Evolutionary conservation across 116 monocot genomes (phyloP).

Genomic region (Zostera marina): DNA sequence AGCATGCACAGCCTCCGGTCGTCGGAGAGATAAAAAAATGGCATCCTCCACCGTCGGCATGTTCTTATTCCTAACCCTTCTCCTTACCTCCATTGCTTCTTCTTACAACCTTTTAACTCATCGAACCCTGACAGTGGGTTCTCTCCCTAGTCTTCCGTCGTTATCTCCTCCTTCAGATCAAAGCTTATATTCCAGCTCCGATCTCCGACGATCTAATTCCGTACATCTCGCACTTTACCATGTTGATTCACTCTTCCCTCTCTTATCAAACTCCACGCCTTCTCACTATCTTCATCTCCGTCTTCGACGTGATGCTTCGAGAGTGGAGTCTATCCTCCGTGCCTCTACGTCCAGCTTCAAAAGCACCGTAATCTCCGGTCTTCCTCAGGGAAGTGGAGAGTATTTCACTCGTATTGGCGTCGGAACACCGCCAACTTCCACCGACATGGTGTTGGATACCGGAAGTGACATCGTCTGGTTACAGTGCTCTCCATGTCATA

Average conservation of each 20-base stretch:
- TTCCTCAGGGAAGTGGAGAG: slow-evolving; percentile 67
- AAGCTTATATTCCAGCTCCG: neutral
- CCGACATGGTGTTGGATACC: slow-evolving; percentile 71
- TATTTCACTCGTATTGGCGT: slow-evolving; percentile 67
- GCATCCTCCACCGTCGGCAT: neutral
- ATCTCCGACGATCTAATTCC: neutral
- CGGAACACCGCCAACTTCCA: slow-evolving; percentile 34
- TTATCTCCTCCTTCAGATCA: too few relatives aligned
- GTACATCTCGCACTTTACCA: slow-evolving; percentile 4
- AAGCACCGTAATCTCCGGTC: slow-evolving; percentile 54
- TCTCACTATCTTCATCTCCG: slow-evolving; percentile 27
- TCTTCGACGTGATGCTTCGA: slow-evolving; percentile 32
- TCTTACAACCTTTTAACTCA: neutral
- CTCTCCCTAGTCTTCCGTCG: slow-evolving; percentile 2
- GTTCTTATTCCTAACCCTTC: neutral
- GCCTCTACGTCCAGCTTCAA: slow-evolving; percentile 18
- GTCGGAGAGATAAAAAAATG: too few relatives aligned
- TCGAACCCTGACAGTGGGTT: neutral
- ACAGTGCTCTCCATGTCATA: slow-evolving; percentile 70
- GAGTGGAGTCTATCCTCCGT: slow-evolving; percentile 7
- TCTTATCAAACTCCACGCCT: neutral
- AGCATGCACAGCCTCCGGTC: too few relatives aligned
- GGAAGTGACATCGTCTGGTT: slow-evolving; percentile 82
- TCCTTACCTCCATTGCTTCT: slow-evolving; percentile 7
- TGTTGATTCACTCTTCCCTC: slow-evolving; percentile 2